Evolutionary conservation across 1,284 basidiomycete species (phyloP), one percentile per base, ranked within the genome.

Genomic region (Sanghuangporus weigelae): DNA sequence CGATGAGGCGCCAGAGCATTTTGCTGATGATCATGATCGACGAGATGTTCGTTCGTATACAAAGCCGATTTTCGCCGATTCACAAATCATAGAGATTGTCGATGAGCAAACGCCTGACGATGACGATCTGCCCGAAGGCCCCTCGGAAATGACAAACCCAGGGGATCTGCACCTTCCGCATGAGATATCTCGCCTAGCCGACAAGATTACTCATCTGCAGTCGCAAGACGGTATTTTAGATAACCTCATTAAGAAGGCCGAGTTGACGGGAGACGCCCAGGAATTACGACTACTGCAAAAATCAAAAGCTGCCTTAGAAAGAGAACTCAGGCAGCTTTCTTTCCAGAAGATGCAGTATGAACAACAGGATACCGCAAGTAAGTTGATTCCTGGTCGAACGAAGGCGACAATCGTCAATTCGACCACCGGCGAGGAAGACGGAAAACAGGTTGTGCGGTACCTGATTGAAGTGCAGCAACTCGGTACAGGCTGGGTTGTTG

Each of bases 261-360:
- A 98, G 72, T 77, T 98, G 49, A 95, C 93, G 0, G 96, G 96
- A 0, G 93, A 95, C 70, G 85, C 83, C 1, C 86, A 91, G 68
- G 95, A 98, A 75, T 81, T 96, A 26, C 84, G 84, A 61, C 81
- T 98, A 21, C 82, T 98, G 54, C 84, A 81, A 57, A 91, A 86
- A 68, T 96, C 93, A 0, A 91, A 90, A 69, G 82, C 87, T 8
- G 86, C 93, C 0, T 84, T 98, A 73, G 84, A 81, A 42, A 81
- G 93, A 55, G 95, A 98, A 71, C 78, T 95, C 38, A 82, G 94
- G 38, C 90, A 95, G 68, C 79, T 95, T 2, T 81, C 83, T 60
- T 96, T 97, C 75, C 95, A 97, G 76, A 93, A 91, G 74, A 83
- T 83, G 7, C 95, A 97, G 72, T 95, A 93, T 71, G 92, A 95